Percentiles rank a stretch among this genome's conserved stretches.
These are phyloP conservation scores for Dianthus caryophyllus DNA, from an alignment of 148 eudicot species.

Conservation along the genomic window DNA sequence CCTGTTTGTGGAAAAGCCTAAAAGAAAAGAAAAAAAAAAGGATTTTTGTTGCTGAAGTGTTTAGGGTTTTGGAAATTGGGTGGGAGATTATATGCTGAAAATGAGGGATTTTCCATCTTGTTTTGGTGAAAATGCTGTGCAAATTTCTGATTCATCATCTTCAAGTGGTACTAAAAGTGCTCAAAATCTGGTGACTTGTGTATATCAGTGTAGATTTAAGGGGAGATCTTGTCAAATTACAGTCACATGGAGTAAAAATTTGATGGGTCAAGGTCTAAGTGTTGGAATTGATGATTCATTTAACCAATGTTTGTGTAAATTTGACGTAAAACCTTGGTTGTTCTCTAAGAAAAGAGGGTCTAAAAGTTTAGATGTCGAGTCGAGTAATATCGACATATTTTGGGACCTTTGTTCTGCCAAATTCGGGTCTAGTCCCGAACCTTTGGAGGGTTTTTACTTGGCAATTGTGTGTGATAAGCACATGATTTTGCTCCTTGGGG, in stretches of 20 bases:
- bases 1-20: conserved; percentile 14
- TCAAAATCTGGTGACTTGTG: conserved; percentile 52
- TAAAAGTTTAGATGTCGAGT: conserved; percentile 43
- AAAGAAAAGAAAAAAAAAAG: conserved; percentile 27
- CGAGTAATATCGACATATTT: conserved; percentile 47
- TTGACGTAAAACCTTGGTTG: conserved; percentile 57
- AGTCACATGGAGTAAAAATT: conserved; percentile 52
- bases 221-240: conserved; percentile 42
- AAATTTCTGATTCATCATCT: conserved; percentile 56
- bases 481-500: conserved; percentile 52
- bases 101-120: conserved; percentile 64
- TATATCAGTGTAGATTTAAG: conserved; percentile 48
- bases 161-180: conserved; percentile 44
- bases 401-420: conserved; percentile 59
- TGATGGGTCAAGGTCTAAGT: conserved; percentile 63
- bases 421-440: conserved; percentile 60
- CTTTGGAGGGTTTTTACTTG: conserved; percentile 48
- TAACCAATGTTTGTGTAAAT: conserved; percentile 49
- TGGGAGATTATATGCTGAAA: conserved; percentile 13
- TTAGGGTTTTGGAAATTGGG: neutral
- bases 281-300: conserved; percentile 53
- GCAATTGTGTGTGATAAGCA: conserved; percentile 46
- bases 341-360: conserved; percentile 63
- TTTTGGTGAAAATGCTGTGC: conserved; percentile 61
- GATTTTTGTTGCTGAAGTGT: conserved; percentile 7